These are phyloP conservation scores for Fusarium haematococcum DNA, from an alignment of 2,329 filamentous ascomycete genomes.

Conservation along the genomic window DNA sequence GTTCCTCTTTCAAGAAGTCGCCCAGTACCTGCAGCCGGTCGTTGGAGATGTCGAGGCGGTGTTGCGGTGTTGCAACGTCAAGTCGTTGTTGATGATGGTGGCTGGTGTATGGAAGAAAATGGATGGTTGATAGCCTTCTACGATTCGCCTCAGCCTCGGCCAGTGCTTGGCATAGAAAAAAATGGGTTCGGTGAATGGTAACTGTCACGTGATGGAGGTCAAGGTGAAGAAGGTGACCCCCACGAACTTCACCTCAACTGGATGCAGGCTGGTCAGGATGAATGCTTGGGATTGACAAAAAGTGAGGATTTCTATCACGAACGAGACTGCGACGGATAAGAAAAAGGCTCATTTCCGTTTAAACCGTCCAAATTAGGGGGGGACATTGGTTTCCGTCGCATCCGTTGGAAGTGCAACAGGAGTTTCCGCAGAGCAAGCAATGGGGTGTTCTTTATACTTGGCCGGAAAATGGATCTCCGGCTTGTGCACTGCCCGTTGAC, in stretches of 20 bases:
- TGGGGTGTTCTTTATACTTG: background rate
- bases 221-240: constrained; percentile 1
- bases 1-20: constrained; percentile 35
- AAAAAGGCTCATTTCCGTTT: background rate
- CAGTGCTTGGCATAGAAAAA: background rate
- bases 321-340: background rate
- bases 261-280: background rate
- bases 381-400: background rate
- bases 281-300: background rate
- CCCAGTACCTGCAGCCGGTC: constrained; percentile 9
- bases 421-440: background rate
- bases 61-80: constrained; percentile 13
- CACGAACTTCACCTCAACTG: constrained; percentile 9
- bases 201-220: constrained; percentile 5
- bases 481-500: background rate
- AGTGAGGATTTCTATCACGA: background rate
- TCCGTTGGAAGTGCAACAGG: background rate
- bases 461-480: background rate
- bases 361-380: background rate
- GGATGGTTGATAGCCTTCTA: constrained; percentile 21
- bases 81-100: constrained; percentile 9
- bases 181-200: constrained; percentile 21
- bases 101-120: constrained; percentile 32
- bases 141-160: constrained; percentile 33
- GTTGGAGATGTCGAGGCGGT: background rate